Evolutionary conservation across 2,329 filamentous ascomycete species (phyloP).

Genomic region (Pseudocercospora crystallina): DNA sequence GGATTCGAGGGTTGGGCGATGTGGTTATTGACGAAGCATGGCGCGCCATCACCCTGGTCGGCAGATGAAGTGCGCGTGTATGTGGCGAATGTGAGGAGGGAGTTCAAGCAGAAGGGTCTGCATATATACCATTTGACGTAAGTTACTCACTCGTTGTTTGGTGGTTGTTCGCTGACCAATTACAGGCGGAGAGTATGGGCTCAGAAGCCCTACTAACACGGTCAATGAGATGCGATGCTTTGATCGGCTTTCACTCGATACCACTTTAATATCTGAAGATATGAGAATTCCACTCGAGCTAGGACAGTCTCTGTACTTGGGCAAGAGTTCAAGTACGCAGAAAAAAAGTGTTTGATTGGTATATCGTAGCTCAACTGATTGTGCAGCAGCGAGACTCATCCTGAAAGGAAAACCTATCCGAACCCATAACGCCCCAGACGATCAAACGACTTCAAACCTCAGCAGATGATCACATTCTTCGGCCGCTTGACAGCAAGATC

Average conservation of each 20-base stretch:
- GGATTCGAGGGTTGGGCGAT: constrained; percentile 43
- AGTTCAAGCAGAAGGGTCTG: constrained; percentile 14
- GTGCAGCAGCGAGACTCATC: too few relatives aligned
- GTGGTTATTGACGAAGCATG: constrained; percentile 37
- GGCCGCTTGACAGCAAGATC: constrained; percentile 4
- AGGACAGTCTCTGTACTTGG: too few relatives aligned
- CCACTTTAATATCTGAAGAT: too few relatives aligned
- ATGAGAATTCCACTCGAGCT: too few relatives aligned
- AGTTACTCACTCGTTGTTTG: not conserved
- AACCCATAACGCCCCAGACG: too few relatives aligned
- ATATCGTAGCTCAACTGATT: too few relatives aligned
- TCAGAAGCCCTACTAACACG: constrained; percentile 8
- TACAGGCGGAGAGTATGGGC: constrained; percentile 15
- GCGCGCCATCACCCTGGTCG: constrained; percentile 38
- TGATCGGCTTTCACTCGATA: too few relatives aligned
- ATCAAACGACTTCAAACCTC: not conserved
- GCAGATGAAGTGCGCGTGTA: constrained; percentile 46
- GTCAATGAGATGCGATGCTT: too few relatives aligned
- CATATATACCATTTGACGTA: constrained; percentile 18
- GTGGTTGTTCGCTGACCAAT: not conserved
- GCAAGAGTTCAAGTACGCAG: too few relatives aligned
- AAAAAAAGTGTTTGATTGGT: too few relatives aligned
- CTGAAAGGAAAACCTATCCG: too few relatives aligned
- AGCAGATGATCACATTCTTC: constrained; percentile 12
- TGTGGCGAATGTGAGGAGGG: constrained; percentile 41